Evolutionary conservation across 768 basidiomycete species (phyloP), one percentile per base, ranked within the genome.

Genomic region (Russula sp.): DNA sequence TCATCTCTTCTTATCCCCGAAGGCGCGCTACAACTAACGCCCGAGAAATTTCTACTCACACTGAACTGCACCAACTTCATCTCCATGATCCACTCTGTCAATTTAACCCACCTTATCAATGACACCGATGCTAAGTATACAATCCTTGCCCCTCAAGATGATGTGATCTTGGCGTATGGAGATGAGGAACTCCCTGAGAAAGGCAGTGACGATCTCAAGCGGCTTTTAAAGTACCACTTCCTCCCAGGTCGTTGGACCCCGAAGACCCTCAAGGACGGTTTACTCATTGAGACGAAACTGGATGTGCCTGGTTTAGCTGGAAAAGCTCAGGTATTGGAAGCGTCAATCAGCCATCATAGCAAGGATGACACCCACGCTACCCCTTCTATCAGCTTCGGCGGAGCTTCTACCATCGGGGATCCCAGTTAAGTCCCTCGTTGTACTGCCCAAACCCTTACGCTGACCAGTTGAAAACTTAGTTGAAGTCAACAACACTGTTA

Each of bases 41-140:
- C 95, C 18, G 97, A 98, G 76, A 98, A 98, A 73, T 93, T 88
- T 66, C 87, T 99, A 18, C 83, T 98, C 10, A 85, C 91, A 3
- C 80, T 98, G 63, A 92, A 97, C 70, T 97, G 95, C 75, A 89
- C 90, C 2, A 81, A 81, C 35, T 98, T 98, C 71, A 90, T 98
- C 56, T 86, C 88, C 7, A 78, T 98, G 25, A 76, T 99, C 32
- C 93, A 90, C 66, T 88, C 90, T 3, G 90, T 90, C 35, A 78
- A 89, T 64, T 82, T 99, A 63, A 80, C 77, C 0, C 73, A 76
- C 48, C 78, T 90, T 64, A 80, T 92, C 74, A 90, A 90, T 64
- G 81, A 85, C 69, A 85, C 85, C 10, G 77, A 83, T 49, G 68
- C 80, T 13, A 75, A 83, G 43, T 88, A 87, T 74, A 98, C 97